Conservation (phyloP, 805 yeast species). For the Cyberlindnera saturnus region DNA sequence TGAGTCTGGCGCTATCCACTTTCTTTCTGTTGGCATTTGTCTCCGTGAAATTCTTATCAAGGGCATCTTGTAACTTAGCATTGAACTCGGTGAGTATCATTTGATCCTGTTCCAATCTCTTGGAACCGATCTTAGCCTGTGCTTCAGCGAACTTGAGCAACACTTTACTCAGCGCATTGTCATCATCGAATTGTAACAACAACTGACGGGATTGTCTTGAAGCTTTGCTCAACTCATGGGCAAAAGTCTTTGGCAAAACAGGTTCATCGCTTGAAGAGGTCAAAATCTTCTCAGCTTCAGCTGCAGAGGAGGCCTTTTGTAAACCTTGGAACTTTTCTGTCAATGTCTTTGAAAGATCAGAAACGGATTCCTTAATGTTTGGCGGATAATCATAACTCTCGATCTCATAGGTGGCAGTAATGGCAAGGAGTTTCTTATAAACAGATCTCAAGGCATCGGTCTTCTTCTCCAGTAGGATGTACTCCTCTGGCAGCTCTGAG, state of each 20-base stretch:
- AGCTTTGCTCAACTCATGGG: slow-evolving; percentile 61
- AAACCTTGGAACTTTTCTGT: slow-evolving; percentile 52
- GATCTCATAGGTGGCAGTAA: slow-evolving; percentile 60
- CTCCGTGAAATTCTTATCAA: slow-evolving; percentile 54
- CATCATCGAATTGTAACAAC: slow-evolving; percentile 28
- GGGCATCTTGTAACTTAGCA: slow-evolving; percentile 42
- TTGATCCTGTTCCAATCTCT: slow-evolving; percentile 65
- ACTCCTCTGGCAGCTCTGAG: slow-evolving; percentile 70
- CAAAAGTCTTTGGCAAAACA: slow-evolving; percentile 59
- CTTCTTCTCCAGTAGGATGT: slow-evolving; percentile 58
- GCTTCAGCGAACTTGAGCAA: slow-evolving; percentile 44
- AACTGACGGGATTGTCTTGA: slow-evolving; percentile 45
- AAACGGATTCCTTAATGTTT: slow-evolving; percentile 58
- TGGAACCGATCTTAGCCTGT: slow-evolving; percentile 58
- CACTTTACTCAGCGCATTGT: slow-evolving; percentile 20
- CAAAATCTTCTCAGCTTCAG: slow-evolving; percentile 57
- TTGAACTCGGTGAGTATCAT: slow-evolving; percentile 56
- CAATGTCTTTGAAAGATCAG: slow-evolving; percentile 53
- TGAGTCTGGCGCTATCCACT: slow-evolving; percentile 65
- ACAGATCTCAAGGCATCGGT: slow-evolving; percentile 59
- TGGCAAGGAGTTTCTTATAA: slow-evolving; percentile 45
- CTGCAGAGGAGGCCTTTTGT: slow-evolving; percentile 58
- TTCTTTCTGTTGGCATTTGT: slow-evolving; percentile 56
- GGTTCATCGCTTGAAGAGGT: slow-evolving; percentile 23
- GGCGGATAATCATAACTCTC: slow-evolving; percentile 84